Percentiles rank a stretch among this genome's conserved stretches.
Evolutionary conservation across 305 asterid species (phyloP).

Genomic region (Solanum hybrid): DNA sequence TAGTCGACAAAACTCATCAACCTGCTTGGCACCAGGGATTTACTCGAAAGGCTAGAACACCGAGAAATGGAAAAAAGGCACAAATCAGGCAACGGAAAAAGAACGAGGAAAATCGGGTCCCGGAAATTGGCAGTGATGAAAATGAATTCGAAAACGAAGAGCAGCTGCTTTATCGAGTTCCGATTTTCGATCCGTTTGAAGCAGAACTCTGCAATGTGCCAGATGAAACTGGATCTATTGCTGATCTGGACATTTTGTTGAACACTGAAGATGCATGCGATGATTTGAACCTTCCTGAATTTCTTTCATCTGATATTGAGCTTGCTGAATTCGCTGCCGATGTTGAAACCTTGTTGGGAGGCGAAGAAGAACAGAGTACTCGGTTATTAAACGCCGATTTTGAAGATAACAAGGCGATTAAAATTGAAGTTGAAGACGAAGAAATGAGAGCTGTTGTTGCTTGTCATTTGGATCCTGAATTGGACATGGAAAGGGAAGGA

Average conservation of each 20-base stretch:
- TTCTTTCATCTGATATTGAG: constrained; percentile 31
- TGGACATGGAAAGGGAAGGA: constrained; percentile 26
- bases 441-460: constrained; percentile 38
- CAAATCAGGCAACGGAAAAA: not conserved
- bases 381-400: not conserved
- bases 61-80: constrained; percentile 21
- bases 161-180: constrained; percentile 42
- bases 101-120: constrained; percentile 24
- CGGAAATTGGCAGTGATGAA: constrained; percentile 40
- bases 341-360: constrained; percentile 47
- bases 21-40: constrained; percentile 68
- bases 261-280: constrained; percentile 8
- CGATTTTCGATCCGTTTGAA: constrained; percentile 40
- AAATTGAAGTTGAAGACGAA: constrained; percentile 38
- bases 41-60: constrained; percentile 65
- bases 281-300: constrained; percentile 37
- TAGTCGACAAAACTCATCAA: not conserved
- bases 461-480: constrained; percentile 35
- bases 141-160: constrained; percentile 34
- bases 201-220: constrained; percentile 22
- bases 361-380: not conserved
- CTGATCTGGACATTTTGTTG: constrained; percentile 13
- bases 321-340: constrained; percentile 49
- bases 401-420: constrained; percentile 19
- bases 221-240: not conserved